Evolutionary conservation across 2,329 filamentous ascomycete genomes (phyloP).

Genomic region (Neopestalotiopsis sp.): DNA sequence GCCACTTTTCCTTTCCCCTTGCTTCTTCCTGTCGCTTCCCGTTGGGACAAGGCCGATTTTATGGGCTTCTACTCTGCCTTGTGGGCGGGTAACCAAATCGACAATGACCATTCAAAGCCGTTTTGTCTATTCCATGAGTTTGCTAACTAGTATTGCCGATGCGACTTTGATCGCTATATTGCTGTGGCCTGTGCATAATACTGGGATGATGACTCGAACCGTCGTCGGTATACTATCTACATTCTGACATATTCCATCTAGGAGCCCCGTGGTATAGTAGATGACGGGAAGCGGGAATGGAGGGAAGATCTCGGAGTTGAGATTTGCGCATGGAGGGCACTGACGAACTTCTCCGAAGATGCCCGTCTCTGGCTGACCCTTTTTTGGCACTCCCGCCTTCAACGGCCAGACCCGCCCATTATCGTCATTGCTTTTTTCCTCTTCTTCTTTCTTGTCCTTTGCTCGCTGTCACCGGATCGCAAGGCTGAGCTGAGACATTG

Average conservation of each 20-base stretch:
- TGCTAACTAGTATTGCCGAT: neutral
- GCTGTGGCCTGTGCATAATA: neutral
- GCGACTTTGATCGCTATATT: no score
- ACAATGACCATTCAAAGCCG: no score
- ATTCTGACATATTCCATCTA: neutral
- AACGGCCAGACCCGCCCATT: conserved; percentile 7
- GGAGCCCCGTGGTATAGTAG: neutral
- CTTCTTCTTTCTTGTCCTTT: neutral
- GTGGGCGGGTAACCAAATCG: neutral
- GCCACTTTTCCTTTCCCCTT: neutral
- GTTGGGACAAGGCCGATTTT: neutral
- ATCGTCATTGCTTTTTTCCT: conserved; percentile 8
- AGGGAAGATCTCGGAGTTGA: conserved; percentile 8
- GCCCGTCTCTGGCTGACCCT: neutral
- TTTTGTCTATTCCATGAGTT: neutral
- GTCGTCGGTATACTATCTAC: neutral
- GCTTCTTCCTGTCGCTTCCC: conserved; percentile 3
- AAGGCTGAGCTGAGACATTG: neutral
- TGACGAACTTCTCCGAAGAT: conserved; percentile 6
- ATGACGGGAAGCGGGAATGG: neutral
- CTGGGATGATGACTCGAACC: neutral
- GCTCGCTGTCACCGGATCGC: neutral
- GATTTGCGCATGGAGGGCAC: neutral
- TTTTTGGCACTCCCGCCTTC: neutral
- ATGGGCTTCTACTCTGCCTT: conserved; percentile 8